Evolutionary conservation across 75 land plant genomes (phyloP).

Genomic region (Adiantum capillusveneris): DNA sequence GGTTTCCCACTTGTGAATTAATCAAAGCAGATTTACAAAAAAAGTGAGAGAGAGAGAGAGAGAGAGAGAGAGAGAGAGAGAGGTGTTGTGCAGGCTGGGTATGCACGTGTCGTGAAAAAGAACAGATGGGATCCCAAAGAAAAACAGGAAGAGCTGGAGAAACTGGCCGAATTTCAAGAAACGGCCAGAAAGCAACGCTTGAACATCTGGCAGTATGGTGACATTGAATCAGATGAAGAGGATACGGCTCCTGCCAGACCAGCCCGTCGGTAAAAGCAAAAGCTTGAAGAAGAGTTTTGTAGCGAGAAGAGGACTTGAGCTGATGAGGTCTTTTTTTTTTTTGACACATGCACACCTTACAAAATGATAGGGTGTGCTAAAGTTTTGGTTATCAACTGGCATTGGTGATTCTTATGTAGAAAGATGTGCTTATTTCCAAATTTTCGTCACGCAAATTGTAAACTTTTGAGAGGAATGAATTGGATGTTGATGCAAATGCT

Average conservation of each 20-base stretch:
- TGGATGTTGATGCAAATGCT: no score
- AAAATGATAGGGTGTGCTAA: no score
- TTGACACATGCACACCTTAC: no score
- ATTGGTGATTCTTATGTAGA: no score
- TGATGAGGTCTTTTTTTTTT: no score
- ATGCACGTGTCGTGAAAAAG: slow-evolving; percentile 66
- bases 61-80: slow-evolving; percentile 5
- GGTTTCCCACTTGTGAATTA: no score
- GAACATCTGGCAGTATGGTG: slow-evolving; percentile 92
- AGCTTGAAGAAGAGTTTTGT: background rate
- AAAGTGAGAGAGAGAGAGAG: background rate
- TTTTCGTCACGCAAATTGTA: no score
- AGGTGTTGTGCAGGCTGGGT: slow-evolving; percentile 42
- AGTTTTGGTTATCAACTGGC: no score
- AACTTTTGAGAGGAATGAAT: no score
- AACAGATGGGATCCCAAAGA: slow-evolving; percentile 67
- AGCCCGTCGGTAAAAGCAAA: background rate
- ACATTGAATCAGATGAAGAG: slow-evolving; percentile 84
- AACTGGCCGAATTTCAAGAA: slow-evolving; percentile 54
- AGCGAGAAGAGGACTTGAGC: no score
- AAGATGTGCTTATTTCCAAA: no score
- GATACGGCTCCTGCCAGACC: slow-evolving; percentile 30
- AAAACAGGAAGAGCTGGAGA: slow-evolving; percentile 50
- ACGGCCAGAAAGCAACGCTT: slow-evolving; percentile 46
- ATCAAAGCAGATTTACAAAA: no score